These are phyloP conservation scores for Tricholoma saponaceum DNA, from an alignment of 768 basidiomycete genomes.

Conservation along the genomic window DNA sequence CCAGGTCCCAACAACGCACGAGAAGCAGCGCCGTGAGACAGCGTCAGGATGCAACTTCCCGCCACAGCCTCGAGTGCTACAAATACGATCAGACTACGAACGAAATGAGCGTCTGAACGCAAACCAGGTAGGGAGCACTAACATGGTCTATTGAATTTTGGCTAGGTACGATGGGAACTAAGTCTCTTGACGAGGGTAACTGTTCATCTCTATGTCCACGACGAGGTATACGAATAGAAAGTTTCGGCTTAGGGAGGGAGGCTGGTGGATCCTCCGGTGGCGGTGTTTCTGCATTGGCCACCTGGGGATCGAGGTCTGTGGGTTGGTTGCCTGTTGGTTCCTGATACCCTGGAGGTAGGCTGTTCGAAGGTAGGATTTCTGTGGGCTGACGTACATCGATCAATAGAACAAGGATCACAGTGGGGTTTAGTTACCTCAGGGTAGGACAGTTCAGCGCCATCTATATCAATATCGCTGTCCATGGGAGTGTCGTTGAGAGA, in stretches of 20 bases:
- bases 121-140: neutral
- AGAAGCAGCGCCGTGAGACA: conserved; percentile 7
- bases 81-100: conserved; percentile 4
- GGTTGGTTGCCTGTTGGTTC: neutral
- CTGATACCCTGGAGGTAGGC: neutral
- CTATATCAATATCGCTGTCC: conserved; percentile 2
- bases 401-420: neutral
- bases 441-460: conserved; percentile 10
- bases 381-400: neutral
- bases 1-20: conserved; percentile 16
- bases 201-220: neutral
- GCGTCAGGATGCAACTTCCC: conserved; percentile 3
- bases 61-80: conserved; percentile 10
- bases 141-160: neutral
- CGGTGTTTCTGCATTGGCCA: neutral
- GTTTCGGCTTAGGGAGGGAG: neutral
- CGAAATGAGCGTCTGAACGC: neutral
- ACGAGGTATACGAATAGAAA: neutral
- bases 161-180: neutral
- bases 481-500: neutral
- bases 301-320: neutral
- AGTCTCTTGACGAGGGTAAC: neutral
- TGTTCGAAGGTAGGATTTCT: neutral
- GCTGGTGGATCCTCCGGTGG: neutral
- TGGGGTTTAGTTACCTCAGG: conserved; percentile 9